Base-by-base conservation (phyloP, 148 eudicot species). In the Amaranthus palmeri region DNA sequence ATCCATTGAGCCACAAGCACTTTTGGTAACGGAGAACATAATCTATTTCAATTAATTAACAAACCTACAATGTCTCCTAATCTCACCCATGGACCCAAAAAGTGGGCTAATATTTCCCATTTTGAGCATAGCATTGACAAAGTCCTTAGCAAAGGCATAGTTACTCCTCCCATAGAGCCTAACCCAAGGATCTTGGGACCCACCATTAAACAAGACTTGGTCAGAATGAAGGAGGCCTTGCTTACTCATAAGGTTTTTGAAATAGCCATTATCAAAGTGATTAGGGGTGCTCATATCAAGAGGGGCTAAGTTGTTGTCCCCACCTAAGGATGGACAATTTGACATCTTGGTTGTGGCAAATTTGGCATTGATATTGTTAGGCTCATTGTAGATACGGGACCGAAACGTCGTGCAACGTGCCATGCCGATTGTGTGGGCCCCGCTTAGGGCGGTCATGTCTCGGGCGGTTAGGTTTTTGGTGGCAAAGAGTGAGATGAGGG, bases 141-240 rank as follows among this genome's bases (percentile, higher is more conserved):
- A 88, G 59, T 85, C 88, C 36, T 43, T 69, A 14, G 18, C 57
- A 56, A 88, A 88, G 7, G 79, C 71, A 3, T 45, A 69, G 4
- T 69, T 57, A 57, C 81, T 81, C 49, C 17, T 62, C 14, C 73
- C 72, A 66, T 86, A 88, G 4, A 67, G 65, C 69, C 70, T 76
- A 40, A 84, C 92, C 52, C 80, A 56, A 18, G 77, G 64, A 60
- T 84, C 82, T 13, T 75, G 74, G 2, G 84, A 54, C 13, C 86
- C 84, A 56, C 55, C 74, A 79, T 83, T 81, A 64, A 78, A 74
- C 3, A 88, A 78, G 68, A 72, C 83, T 48, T 88, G 92, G 72
- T 88, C 92, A 3, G 89, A 86, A 50, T 83, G 85, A 18, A 88
- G 76, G 3, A 88, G 79, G 54, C 86, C 92, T n/a, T 72, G 78